Conservation (phyloP, 352 stramenopile genomes). For the Globisporangium yorkense region DNA sequence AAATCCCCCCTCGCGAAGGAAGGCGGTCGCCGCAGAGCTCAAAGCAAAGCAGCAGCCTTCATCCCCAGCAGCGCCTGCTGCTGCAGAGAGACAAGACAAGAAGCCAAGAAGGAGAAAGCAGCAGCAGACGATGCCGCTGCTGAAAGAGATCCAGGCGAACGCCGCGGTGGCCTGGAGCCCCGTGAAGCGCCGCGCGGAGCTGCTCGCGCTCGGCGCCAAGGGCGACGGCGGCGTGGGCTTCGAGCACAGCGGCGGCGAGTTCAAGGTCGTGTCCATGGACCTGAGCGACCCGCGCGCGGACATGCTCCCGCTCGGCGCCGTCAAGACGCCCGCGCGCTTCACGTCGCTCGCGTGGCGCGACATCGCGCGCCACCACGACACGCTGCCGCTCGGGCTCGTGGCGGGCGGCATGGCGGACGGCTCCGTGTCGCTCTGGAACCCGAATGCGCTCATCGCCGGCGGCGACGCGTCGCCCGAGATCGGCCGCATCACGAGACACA, state of each 20-base stretch:
- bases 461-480: slow-evolving; percentile 53
- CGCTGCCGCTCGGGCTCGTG: slow-evolving; percentile 88
- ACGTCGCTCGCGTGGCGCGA: slow-evolving; percentile 91
- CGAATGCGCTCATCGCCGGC: slow-evolving; percentile 78
- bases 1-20: neutral
- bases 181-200: slow-evolving; percentile 59
- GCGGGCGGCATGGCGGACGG: slow-evolving; percentile 97
- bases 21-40: no score
- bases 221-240: slow-evolving; percentile 95
- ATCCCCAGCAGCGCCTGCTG: no score
- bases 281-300: slow-evolving; percentile 64
- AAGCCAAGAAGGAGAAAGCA: neutral
- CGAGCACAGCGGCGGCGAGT: slow-evolving; percentile 96
- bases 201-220: slow-evolving; percentile 89
- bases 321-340: slow-evolving; percentile 93
- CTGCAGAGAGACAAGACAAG: neutral
- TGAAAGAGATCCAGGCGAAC: slow-evolving; percentile 89
- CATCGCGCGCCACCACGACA: slow-evolving; percentile 67
- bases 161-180: slow-evolving; percentile 87
- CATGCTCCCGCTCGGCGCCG: slow-evolving; percentile 71
- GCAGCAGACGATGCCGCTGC: slow-evolving; percentile 63
- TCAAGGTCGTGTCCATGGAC: slow-evolving; percentile 95
- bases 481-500: slow-evolving; percentile 78
- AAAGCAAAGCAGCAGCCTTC: neutral
- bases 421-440: slow-evolving; percentile 95